phyloP scores from a whole-genome alignment of 2,329 filamentous ascomycete species.

The Byssothecium circinans region DNA sequence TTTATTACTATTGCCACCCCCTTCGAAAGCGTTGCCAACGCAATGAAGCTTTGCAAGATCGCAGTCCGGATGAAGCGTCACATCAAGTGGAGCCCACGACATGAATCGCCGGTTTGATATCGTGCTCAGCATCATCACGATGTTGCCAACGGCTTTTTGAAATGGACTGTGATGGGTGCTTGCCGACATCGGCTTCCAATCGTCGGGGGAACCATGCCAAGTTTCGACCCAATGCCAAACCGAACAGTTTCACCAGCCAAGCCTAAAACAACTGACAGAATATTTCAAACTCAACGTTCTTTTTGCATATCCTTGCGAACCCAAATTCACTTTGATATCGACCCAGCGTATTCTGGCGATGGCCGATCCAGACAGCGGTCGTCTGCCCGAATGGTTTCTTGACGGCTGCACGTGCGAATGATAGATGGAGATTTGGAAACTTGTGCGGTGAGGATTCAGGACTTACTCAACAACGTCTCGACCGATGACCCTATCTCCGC shows the following conservation, averaged over 20 bases:
- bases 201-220: too few relatives aligned
- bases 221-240: conserved; percentile 18
- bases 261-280: conserved; percentile 14
- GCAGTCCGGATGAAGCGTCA: not conserved
- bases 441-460: too few relatives aligned
- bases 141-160: not conserved
- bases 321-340: not conserved
- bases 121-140: not conserved
- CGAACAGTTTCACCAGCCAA: conserved; percentile 26
- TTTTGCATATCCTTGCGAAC: not conserved
- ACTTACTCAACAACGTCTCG: not conserved
- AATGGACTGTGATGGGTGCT: not conserved
- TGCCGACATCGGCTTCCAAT: not conserved
- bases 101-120: not conserved
- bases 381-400: not conserved
- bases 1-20: not conserved
- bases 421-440: too few relatives aligned
- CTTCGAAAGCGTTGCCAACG: not conserved
- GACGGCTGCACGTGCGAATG: not conserved
- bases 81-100: not conserved
- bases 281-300: conserved; percentile 1
- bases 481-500: not conserved
- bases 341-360: not conserved
- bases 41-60: not conserved
- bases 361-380: not conserved